Base-by-base conservation (phyloP, 2,329 filamentous ascomycete genomes). In the Ophiostoma sp. region DNA sequence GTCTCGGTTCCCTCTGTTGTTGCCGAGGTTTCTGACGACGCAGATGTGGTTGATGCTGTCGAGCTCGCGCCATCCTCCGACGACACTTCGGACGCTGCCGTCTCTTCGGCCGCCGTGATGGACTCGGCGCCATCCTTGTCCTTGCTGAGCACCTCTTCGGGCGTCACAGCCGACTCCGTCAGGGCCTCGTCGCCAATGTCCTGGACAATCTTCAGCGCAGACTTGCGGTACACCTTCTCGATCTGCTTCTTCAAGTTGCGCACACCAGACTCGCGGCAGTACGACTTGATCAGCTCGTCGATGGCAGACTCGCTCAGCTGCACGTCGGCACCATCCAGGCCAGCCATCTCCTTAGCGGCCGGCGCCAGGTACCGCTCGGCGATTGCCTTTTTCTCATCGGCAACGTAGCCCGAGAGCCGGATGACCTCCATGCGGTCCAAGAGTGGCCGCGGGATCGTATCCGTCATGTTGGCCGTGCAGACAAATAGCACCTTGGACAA, bases 221-320 rank as follows among this genome's bases (percentile, higher is more conserved):
- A 93, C 79, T 99, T 99, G 69, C 95, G 89, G 80, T 97, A 99
- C 3, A 99, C 92, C 82, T 99, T 99, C 78, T 99, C 95, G 71
- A 99, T 99, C 78, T 98, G 94, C 82, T 99, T 98, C 85, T 99
- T 99, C 70, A 99, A 81, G 76, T 99, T 99, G 73, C 95, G 89
- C 8, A 99, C 96, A 74, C 95, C 95, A 60, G 93, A 97, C 79
- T 99, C 95, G 60, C 95, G 91, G 80, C 93, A 97, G 81, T 99
- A 99, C 38, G 92, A 96, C 81, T 98, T 98, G 82, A 99, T 99
- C 62, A 99, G 84, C 79, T 99, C 95, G 75, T 95, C 90, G 62
- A 99, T 96, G 12, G 94, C 96, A 69, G 91, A 89, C 73, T 93
- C 88, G 71, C 88, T 89, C 60, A 99, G 83, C n/a, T 82, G 82